Conservation (phyloP, 78 protist species). For the Anaeramoeba ignava region DNA sequence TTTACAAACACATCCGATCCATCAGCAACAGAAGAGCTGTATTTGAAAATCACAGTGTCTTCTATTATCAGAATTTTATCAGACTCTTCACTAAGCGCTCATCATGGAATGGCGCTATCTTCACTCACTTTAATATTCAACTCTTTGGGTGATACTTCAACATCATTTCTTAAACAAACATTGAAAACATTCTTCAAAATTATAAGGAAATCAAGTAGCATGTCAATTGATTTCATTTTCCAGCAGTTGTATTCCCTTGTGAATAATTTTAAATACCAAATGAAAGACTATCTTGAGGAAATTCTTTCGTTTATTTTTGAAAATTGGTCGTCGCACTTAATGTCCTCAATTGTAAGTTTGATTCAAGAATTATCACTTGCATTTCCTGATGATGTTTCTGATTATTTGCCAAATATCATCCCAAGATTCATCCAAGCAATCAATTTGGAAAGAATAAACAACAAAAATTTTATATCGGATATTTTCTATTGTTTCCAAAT, state of each 20-base stretch:
- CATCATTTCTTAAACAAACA: too few relatives aligned
- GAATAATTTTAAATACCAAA: neutral
- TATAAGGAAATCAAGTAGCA: too few relatives aligned
- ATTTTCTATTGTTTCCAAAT: neutral
- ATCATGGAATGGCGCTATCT: too few relatives aligned
- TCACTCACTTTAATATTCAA: too few relatives aligned
- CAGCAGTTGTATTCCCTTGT: neutral
- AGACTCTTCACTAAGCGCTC: too few relatives aligned
- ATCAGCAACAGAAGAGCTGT: too few relatives aligned
- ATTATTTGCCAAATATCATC: neutral
- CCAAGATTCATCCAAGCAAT: neutral
- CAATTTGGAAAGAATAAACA: neutral
- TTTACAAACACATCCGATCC: too few relatives aligned
- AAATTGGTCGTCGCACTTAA: neutral
- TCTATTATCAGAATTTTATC: too few relatives aligned
- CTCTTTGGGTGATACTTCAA: too few relatives aligned
- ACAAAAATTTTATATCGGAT: neutral
- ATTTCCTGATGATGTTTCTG: neutral
- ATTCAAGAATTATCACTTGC: neutral
- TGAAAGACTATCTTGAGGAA: neutral
- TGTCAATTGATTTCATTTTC: neutral
- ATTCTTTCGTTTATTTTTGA: neutral
- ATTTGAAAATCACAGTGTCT: too few relatives aligned
- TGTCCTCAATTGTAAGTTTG: neutral
- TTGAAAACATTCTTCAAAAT: too few relatives aligned